Conservation (phyloP, 208 protist species). For the Zelonia costaricensis region DNA sequence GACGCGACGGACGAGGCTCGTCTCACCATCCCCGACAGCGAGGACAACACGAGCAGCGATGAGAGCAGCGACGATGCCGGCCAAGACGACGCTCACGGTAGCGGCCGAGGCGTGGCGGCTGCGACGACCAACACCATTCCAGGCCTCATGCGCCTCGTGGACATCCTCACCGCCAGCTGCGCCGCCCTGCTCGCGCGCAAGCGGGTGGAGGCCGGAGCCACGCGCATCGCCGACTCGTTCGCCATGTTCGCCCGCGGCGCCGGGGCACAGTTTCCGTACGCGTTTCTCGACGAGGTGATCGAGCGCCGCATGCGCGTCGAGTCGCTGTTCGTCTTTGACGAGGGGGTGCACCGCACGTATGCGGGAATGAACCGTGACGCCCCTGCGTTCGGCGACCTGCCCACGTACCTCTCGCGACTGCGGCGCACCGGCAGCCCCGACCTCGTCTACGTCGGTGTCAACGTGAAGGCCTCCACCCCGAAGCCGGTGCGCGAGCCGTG, state of each 20-base stretch:
- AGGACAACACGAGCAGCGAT: neutral
- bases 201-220: neutral
- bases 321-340: conserved; percentile 77
- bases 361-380: conserved; percentile 61
- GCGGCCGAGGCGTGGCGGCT: neutral
- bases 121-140: neutral
- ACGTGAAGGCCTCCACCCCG: conserved; percentile 24
- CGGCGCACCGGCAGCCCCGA: conserved; percentile 84
- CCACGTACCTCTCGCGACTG: conserved; percentile 79
- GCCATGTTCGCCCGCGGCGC: conserved; percentile 21
- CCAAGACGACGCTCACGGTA: neutral
- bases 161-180: conserved; percentile 7
- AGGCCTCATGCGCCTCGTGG: conserved; percentile 17
- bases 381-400: conserved; percentile 70
- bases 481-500: neutral
- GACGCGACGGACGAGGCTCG: neutral
- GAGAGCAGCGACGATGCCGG: neutral
- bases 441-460: conserved; percentile 90
- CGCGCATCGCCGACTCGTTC: conserved; percentile 6
- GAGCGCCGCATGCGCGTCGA: conserved; percentile 48
- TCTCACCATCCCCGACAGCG: neutral
- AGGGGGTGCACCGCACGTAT: conserved; percentile 68
- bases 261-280: conserved; percentile 68
- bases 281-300: conserved; percentile 71
- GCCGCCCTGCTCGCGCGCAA: conserved; percentile 18